A percentile compares a stretch with the other conserved stretches of the same genome.
Evolutionary conservation across 139 green algal species (phyloP).

Genomic region (Pedinophyceae sp.): DNA sequence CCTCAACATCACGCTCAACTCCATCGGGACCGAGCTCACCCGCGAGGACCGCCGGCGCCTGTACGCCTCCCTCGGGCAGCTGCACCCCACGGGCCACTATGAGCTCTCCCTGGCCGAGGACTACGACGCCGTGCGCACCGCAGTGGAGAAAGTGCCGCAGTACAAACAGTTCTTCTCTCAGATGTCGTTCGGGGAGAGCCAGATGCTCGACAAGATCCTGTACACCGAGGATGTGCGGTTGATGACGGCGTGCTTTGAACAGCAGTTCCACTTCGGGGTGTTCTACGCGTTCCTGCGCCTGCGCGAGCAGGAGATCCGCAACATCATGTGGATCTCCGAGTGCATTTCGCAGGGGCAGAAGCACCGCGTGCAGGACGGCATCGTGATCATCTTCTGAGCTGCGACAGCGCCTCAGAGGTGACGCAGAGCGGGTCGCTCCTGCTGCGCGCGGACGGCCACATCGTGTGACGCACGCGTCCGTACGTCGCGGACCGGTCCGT

Average conservation of each 20-base stretch:
- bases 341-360: conserved; percentile 88
- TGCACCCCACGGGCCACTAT: conserved; percentile 76
- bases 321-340: conserved; percentile 89
- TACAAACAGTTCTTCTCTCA: conserved; percentile 15
- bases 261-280: conserved; percentile 86
- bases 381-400: conserved; percentile 49
- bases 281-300: conserved; percentile 85
- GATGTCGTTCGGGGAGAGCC: conserved; percentile 39
- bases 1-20: conserved; percentile 98
- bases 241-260: conserved; percentile 54
- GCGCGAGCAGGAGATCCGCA: conserved; percentile 82
- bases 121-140: conserved; percentile 76
- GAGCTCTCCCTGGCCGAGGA: conserved; percentile 87
- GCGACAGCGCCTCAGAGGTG: too few relatives aligned
- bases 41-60: conserved; percentile 86
- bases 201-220: conserved; percentile 82
- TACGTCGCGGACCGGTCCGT: too few relatives aligned
- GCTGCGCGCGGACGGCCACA: too few relatives aligned
- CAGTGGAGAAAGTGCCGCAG: conserved; percentile 20
- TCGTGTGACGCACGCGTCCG: too few relatives aligned
- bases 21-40: conserved; percentile 88
- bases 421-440: too few relatives aligned
- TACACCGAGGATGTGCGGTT: conserved; percentile 79
- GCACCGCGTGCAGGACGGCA: conserved; percentile 62
- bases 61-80: conserved; percentile 86